phyloP scores from a whole-genome alignment of 176 grass and related monocot genomes.

The Cenchrus americanus region DNA sequence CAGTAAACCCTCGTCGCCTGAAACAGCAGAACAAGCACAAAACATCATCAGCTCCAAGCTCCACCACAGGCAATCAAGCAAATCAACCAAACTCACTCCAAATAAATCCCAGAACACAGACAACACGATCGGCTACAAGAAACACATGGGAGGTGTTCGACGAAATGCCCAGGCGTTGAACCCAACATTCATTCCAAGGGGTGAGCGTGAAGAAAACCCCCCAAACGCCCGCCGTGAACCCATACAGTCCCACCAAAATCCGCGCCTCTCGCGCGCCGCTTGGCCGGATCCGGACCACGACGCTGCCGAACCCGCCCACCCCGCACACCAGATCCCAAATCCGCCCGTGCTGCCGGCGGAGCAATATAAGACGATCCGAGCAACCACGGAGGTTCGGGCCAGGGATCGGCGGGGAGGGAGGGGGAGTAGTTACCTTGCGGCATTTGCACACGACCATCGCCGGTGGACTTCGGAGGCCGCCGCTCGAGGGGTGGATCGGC shows the following conservation, averaged over 20 bases:
- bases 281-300: conserved; percentile 4
- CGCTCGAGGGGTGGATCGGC: conserved; percentile 13
- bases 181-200: neutral
- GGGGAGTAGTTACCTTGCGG: conserved; percentile 76
- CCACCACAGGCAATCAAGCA: neutral
- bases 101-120: conserved; percentile 41
- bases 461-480: conserved; percentile 8
- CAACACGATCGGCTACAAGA: conserved; percentile 24
- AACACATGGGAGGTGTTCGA: neutral
- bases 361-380: neutral
- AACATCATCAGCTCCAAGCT: conserved; percentile 31
- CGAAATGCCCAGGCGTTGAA: neutral
- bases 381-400: conserved; percentile 6
- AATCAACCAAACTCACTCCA: neutral
- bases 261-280: neutral
- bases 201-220: neutral
- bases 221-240: neutral
- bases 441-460: conserved; percentile 99
- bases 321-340: conserved; percentile 40
- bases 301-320: neutral
- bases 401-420: neutral
- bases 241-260: neutral
- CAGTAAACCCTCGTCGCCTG: conserved; percentile 98
- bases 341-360: neutral
- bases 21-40: conserved; percentile 31